phyloP scores from a whole-genome alignment of 768 basidiomycete genomes.

The Rhodotorula kratochvilovae region DNA sequence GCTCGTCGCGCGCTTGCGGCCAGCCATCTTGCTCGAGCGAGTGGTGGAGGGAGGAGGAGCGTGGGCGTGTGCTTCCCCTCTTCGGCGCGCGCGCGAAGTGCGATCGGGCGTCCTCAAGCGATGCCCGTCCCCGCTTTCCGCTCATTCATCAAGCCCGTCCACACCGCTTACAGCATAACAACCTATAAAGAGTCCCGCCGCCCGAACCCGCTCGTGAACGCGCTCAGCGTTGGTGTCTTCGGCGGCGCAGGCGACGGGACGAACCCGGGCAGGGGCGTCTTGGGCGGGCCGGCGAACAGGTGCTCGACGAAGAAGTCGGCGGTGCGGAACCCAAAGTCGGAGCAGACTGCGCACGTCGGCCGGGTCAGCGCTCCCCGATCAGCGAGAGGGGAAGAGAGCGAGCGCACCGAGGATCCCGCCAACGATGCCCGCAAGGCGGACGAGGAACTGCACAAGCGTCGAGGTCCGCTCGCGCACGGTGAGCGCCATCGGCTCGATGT shows the following conservation, averaged over 20 bases:
- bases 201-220: constrained; percentile 5
- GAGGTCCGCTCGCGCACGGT: constrained; percentile 85
- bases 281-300: not conserved
- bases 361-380: not conserved
- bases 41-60: not conserved
- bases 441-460: constrained; percentile 69
- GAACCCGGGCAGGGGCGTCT: constrained; percentile 27
- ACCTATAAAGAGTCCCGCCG: too few species aligned
- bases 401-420: constrained; percentile 70
- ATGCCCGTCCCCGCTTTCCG: not conserved
- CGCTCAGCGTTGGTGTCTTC: not conserved
- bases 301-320: constrained; percentile 20
- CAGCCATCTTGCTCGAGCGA: not conserved
- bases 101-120: not conserved
- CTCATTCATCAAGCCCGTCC: too few species aligned
- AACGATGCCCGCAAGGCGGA: constrained; percentile 82
- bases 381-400: not conserved
- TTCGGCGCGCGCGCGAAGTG: not conserved
- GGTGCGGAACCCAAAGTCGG: constrained; percentile 38
- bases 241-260: constrained; percentile 7
- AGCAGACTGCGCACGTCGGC: constrained; percentile 13
- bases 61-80: too few species aligned
- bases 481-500: constrained; percentile 82
- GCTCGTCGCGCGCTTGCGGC: not conserved
- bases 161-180: too few species aligned